phyloP scores from a whole-genome alignment of 805 yeast genomes.

The Novakomyces olei region DNA sequence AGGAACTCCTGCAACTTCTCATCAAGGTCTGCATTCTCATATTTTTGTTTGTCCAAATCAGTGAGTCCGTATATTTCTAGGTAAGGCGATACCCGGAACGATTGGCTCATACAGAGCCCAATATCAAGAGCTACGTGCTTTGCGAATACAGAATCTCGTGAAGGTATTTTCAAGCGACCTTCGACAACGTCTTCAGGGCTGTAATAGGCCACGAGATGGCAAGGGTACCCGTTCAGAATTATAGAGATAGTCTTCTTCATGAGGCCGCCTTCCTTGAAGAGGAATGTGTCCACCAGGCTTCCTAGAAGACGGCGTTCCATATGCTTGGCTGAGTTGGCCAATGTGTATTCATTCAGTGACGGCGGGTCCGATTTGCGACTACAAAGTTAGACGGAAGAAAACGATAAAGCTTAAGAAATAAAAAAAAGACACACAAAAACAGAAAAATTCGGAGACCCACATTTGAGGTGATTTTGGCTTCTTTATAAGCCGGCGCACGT shows the following conservation, averaged over 20 bases:
- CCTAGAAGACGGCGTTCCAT: slow-evolving; percentile 26
- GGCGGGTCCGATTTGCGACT: neutral
- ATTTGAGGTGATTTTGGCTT: neutral
- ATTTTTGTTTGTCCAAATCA: no score
- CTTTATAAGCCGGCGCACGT: neutral
- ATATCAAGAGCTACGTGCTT: no score
- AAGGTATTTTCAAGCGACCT: no score
- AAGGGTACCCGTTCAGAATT: slow-evolving; percentile 21
- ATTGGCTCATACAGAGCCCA: no score
- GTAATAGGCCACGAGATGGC: slow-evolving; percentile 62
- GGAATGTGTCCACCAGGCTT: slow-evolving; percentile 35
- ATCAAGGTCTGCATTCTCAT: no score
- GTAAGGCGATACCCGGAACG: no score
- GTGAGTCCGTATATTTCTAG: no score
- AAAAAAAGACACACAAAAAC: neutral
- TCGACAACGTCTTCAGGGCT: slow-evolving; percentile 47
- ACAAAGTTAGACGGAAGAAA: neutral
- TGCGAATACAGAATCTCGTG: no score
- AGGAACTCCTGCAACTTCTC: no score
- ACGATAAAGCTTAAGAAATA: neutral
- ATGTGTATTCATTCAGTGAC: no score
- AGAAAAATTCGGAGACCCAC: neutral
- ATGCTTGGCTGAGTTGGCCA: no score
- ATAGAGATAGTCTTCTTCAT: slow-evolving; percentile 65
- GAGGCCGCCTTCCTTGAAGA: slow-evolving; percentile 48